A percentile compares a stretch with the other conserved stretches of the same genome.
Conservation (phyloP, 768 basidiomycete genomes). For the Termitomyces sp. region DNA sequence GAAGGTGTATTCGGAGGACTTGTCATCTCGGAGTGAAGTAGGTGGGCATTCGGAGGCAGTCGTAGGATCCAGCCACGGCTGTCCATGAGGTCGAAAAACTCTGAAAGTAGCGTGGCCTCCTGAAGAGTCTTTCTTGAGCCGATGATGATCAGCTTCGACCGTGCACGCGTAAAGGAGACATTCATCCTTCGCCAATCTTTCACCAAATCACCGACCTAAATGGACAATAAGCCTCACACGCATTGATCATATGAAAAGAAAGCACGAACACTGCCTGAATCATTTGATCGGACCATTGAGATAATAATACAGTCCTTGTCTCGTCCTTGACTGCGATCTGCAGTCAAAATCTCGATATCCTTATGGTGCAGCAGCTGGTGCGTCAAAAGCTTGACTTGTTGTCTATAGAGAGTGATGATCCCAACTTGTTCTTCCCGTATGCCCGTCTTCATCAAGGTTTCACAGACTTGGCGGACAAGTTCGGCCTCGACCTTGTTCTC, state of each 20-base stretch:
- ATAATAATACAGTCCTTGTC: constrained; percentile 96
- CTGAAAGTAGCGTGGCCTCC: constrained; percentile 53
- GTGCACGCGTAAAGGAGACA: constrained; percentile 93
- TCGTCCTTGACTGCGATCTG: constrained; percentile 90
- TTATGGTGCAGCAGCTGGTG: constrained; percentile 54
- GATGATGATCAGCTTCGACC: constrained; percentile 86
- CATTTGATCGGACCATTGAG: constrained; percentile 89
- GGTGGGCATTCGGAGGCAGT: constrained; percentile 54
- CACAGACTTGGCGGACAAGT: constrained; percentile 63
- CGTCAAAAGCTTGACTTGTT: constrained; percentile 88
- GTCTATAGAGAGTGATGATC: constrained; percentile 88
- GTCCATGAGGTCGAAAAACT: constrained; percentile 81
- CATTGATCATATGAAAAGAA: background rate
- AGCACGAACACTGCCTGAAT: constrained; percentile 62
- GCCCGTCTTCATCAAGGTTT: constrained; percentile 64
- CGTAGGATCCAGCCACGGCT: constrained; percentile 65
- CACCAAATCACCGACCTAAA: constrained; percentile 85
- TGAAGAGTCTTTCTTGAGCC: constrained; percentile 82
- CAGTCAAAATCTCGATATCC: constrained; percentile 82
- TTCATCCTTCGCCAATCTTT: constrained; percentile 97
- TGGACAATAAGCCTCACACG: background rate
- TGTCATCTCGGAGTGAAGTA: constrained; percentile 36
- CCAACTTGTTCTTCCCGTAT: constrained; percentile 72
- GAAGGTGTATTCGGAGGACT: constrained; percentile 7
- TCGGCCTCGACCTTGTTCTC: constrained; percentile 84